Percentiles rank a stretch among this genome's conserved stretches.
Evolutionary conservation across 176 grass and related monocot species (phyloP).

Genomic region (Dendrocalamus sinicus): DNA sequence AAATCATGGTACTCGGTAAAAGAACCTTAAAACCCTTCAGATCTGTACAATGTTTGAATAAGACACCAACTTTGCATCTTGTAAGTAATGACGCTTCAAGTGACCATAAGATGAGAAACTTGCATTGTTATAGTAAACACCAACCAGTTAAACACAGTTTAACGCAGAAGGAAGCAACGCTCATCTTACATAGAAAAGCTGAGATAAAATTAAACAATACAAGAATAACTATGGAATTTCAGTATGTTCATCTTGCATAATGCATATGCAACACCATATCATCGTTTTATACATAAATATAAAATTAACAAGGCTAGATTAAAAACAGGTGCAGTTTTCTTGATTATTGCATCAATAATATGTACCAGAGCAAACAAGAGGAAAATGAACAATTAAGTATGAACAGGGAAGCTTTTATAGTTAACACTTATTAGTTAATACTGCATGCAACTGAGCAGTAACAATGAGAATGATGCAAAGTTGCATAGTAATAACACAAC

Average conservation of each 20-base stretch:
- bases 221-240: constrained; percentile 3
- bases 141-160: constrained; percentile 7
- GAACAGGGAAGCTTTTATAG: neutral
- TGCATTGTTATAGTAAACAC: constrained; percentile 15
- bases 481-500: constrained; percentile 1
- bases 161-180: constrained; percentile 14
- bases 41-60: constrained; percentile 1
- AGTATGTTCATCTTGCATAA: constrained; percentile 3
- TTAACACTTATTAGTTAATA: neutral
- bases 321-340: neutral
- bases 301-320: constrained; percentile 6
- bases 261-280: constrained; percentile 1
- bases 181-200: neutral
- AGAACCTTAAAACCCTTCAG: neutral
- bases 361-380: constrained; percentile 5
- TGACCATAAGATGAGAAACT: neutral
- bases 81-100: neutral
- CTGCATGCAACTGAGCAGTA: constrained; percentile 27
- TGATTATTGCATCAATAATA: neutral
- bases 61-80: neutral
- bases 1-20: neutral
- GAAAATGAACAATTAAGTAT: constrained; percentile 3
- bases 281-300: neutral
- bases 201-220: neutral
- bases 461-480: constrained; percentile 12